These are phyloP conservation scores for Kuraishia floccosa DNA, from an alignment of 805 yeast species.

Conservation along the genomic window DNA sequence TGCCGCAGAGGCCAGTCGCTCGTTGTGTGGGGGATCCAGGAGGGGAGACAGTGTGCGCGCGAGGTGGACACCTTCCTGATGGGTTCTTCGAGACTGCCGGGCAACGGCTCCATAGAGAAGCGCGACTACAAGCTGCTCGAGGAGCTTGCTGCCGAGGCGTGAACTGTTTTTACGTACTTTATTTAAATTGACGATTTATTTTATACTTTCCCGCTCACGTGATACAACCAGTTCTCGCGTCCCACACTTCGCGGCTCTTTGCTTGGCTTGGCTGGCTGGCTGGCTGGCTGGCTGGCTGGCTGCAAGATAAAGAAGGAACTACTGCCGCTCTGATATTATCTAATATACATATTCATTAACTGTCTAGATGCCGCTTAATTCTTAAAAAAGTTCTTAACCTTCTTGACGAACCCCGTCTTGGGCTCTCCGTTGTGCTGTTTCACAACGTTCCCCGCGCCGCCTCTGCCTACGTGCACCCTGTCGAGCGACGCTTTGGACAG, in stretches of 20 bases:
- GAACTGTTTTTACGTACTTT: constrained; percentile 3
- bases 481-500: background rate
- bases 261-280: too few species aligned
- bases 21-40: constrained; percentile 99
- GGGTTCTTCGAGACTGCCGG: constrained; percentile 79
- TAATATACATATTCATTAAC: too few species aligned
- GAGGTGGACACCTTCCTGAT: constrained; percentile 75
- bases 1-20: constrained; percentile 98
- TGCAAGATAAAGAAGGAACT: too few species aligned
- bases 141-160: constrained; percentile 59
- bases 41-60: constrained; percentile 97
- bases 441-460: constrained; percentile 4
- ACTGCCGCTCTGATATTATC: too few species aligned
- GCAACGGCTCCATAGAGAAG: constrained; percentile 85
- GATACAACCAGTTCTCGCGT: too few species aligned
- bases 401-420: constrained; percentile 1
- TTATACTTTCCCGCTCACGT: too few species aligned
- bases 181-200: background rate
- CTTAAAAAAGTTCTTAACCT: constrained; percentile 3
- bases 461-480: constrained; percentile 3
- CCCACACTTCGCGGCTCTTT: too few species aligned
- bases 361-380: too few species aligned
- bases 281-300: too few species aligned
- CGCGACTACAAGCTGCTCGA: constrained; percentile 70
- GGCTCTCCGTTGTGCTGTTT: background rate